Evolutionary conservation across 805 yeast genomes (phyloP), one percentile per base, ranked within the genome.

Genomic region (Tetrapisispora phaffii): DNA sequence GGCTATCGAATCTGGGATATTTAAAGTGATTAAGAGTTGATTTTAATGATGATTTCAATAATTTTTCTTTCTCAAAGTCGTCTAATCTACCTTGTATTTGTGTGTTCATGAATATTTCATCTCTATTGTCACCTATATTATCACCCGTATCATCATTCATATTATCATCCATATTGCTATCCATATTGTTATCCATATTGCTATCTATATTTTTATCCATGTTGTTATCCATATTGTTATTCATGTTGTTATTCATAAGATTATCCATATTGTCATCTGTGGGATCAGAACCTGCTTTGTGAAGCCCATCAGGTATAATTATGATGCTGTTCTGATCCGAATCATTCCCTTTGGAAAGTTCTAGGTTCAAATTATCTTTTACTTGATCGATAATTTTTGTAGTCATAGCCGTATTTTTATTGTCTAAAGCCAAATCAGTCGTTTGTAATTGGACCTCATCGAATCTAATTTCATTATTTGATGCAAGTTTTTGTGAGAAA

Each of bases 41-140:
- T 43, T 49, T 51, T 20, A 57, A 9, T n/a, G 37, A 44, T 13
- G 47, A 45, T 22, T 55, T 50, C 15, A 22, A 8, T 2, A 31
- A 50, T 13, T 42, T 39, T 20, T 59, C 56, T 7, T 47, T 49
- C 21, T 59, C 58, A 8, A 42, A 43, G 15, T 57, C 63, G 45
- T 62, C 66, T 19, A 63, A 36, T 21, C 54, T 47, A 32, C 65
- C 47, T 44, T 63, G 67, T 8, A 63, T 52, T 41, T 63, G 67
- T 4, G 67, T 63, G 29, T 51, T 57, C 3, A 63, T 47, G 22
- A 63, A 54, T 7, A 61, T 45, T 3, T 46, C 50, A 9, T 43
- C 46, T 12, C 42, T 24, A 4, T 20, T 17, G 5, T 17, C 23
- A n/a, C n/a, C n/a, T n/a, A n/a, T n/a, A n/a, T n/a, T n/a, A n/a